Evolutionary conservation across 2,329 filamentous ascomycete genomes (phyloP), one percentile per base, ranked within the genome.

Genomic region (Penicillium sp.): DNA sequence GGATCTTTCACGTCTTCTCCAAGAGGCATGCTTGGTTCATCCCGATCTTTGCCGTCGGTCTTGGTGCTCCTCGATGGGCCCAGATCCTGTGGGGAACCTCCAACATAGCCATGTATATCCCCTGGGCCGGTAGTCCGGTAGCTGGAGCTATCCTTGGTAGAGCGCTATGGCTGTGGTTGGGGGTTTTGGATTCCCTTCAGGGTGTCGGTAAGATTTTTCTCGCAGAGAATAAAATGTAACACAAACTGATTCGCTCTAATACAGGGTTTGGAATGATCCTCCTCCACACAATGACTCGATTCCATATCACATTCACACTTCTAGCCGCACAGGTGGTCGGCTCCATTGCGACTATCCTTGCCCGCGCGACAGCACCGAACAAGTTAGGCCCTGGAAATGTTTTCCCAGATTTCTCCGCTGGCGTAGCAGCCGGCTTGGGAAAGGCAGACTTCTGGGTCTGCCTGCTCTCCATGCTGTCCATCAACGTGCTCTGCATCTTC

Each of bases 1-100:
- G 78, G n/a, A 59, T 58, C 12, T 62, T 76, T 57, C 68, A 76
- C 5, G 69, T 69, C 28, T 78, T 88, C 11, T 84, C 83, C 17
- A 83, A 83, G 64, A 79, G 79, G 17, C 87, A 89, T 71, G 84
- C 81, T 52, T 89, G 87, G 87, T 83, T 88, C 68, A 75, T 90
- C 6, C 87, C 87, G 17, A 83, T 90, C 59, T 89, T 89, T 65
- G 86, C 87, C 55, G 84, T 89, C 59, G 86, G 86, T 31, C 81
- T 90, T 10, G 85, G 75, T 14, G 86, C 86, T 5, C 87, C 87
- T 1, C 80, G 87, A 61, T 90, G 86, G 85, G 83, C 82, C 31
- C 87, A 90, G 71, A 88, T 88, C 69, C 84, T 87, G 69, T 89
- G 87, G 87, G 83, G 81, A 12, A 83, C 82, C 5, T 85, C 82